Base-by-base conservation (phyloP, 169 alveolate genomes). In the Cryptosporidium andersoni region DNA sequence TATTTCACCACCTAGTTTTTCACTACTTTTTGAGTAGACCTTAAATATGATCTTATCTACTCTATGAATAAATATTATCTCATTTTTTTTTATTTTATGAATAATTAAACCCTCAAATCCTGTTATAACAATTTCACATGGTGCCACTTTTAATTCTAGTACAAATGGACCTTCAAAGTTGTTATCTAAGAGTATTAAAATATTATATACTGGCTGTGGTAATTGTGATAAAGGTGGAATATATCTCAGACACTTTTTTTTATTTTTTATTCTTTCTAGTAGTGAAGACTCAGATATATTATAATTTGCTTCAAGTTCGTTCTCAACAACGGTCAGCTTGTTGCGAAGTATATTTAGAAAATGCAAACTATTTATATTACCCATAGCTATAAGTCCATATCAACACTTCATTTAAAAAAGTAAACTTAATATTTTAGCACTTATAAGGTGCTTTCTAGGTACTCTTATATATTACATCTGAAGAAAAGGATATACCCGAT, bases 221-320 rank as follows among this genome's bases (percentile, higher is more conserved):
- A 74, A 55, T 48, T 52, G 55, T 45, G 85, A 74, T 16, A 43
- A 60, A n/a, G 85, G 85, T 11, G 85, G 85, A 39, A 55, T 56
- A 48, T 74, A 58, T 37, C 40, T 11, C 14, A 9, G 45, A 36
- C 85, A 74, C 16, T 51, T 74, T 45, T 12, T 74, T 48, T 43
- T 55, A 3, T 47, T 4, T 45, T 49, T 39, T 1, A 74, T 36
- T 16, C 25, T 74, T 8, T 74, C 85, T 43, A 45, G 55, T 0
- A 56, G 74, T 12, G 85, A 39, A 2, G 60, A 25, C 2, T 58
- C 74, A 74, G 36, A 36, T 36, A 16, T 40, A 40, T 25, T 25
- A 25, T 25, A 25, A 25, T 25, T 25, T 25, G 25, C 25, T 25
- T 25, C 0, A 0, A 25, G 25, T 25, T 25, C 25, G 25, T 25